These are phyloP conservation scores for Leucoagaricus sp. DNA, from an alignment of 1,284 basidiomycete species.

Conservation along the genomic window DNA sequence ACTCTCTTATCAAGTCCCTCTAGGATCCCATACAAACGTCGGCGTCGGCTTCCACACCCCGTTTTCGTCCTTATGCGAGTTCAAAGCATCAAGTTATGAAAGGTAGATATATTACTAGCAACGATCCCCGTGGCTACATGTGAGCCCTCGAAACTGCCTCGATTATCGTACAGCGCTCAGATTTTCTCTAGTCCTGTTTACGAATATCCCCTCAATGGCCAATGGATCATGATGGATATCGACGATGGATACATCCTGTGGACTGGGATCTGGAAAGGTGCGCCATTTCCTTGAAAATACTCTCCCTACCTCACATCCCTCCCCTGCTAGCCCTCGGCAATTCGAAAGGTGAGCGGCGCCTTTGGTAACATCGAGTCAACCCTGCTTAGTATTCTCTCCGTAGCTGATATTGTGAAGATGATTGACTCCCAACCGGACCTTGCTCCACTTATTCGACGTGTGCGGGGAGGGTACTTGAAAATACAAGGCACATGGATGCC, in stretches of 20 bases:
- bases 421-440: constrained; percentile 86
- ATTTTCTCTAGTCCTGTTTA: constrained; percentile 66
- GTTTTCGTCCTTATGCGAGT: constrained; percentile 76
- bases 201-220: constrained; percentile 83
- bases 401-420: constrained; percentile 89
- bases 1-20: neutral
- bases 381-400: constrained; percentile 15
- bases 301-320: constrained; percentile 1
- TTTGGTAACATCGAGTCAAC: neutral
- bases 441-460: constrained; percentile 75
- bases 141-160: constrained; percentile 35
- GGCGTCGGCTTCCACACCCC: constrained; percentile 47
- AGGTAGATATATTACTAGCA: constrained; percentile 84
- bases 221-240: constrained; percentile 93
- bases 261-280: constrained; percentile 90
- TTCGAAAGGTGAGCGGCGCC: constrained; percentile 64
- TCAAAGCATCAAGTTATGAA: constrained; percentile 79
- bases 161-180: neutral
- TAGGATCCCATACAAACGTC: constrained; percentile 56
- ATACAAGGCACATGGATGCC: constrained; percentile 92
- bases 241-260: constrained; percentile 86
- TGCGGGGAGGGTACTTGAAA: constrained; percentile 84
- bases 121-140: constrained; percentile 87
- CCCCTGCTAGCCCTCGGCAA: constrained; percentile 72
- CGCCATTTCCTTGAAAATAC: constrained; percentile 16